phyloP scores from a whole-genome alignment of 805 yeast genomes.

The Pichia sporocuriosa region DNA sequence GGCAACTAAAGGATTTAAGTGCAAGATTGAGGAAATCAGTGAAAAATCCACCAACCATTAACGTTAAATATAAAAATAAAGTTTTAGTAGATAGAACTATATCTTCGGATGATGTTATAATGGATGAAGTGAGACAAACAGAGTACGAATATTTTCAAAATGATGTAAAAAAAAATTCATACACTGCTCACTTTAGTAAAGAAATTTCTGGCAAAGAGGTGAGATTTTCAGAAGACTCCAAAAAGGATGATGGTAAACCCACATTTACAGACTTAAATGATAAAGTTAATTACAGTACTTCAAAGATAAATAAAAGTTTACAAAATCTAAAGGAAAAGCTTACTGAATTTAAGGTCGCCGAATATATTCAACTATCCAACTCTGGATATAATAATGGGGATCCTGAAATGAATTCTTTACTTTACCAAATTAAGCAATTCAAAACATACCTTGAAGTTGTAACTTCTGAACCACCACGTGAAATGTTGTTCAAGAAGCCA shows the following conservation, averaged over 20 bases:
- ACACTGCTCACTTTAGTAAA: neutral
- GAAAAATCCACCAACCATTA: constrained; percentile 34
- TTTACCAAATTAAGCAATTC: constrained; percentile 29
- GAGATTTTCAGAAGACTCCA: constrained; percentile 20
- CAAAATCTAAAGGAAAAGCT: constrained; percentile 26
- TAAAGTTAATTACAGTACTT: constrained; percentile 10
- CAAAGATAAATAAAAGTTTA: constrained; percentile 23
- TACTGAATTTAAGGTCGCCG: constrained; percentile 20
- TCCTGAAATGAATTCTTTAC: constrained; percentile 31
- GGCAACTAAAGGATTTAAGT: constrained; percentile 25
- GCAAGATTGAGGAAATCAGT: constrained; percentile 23
- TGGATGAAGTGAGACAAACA: constrained; percentile 4
- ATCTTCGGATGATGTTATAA: constrained; percentile 18
- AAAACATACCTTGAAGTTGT: constrained; percentile 28
- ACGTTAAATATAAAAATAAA: constrained; percentile 35
- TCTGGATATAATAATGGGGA: constrained; percentile 11
- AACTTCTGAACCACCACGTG: constrained; percentile 30
- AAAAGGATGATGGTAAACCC: neutral
- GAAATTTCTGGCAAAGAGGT: constrained; percentile 20
- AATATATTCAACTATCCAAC: constrained; percentile 18
- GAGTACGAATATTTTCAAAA: constrained; percentile 4
- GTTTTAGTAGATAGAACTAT: constrained; percentile 32
- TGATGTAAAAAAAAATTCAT: neutral
- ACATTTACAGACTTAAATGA: constrained; percentile 13
- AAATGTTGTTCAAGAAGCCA: constrained; percentile 26